phyloP scores from a whole-genome alignment of 306 rosid species.

The Fagus sylvatica region DNA sequence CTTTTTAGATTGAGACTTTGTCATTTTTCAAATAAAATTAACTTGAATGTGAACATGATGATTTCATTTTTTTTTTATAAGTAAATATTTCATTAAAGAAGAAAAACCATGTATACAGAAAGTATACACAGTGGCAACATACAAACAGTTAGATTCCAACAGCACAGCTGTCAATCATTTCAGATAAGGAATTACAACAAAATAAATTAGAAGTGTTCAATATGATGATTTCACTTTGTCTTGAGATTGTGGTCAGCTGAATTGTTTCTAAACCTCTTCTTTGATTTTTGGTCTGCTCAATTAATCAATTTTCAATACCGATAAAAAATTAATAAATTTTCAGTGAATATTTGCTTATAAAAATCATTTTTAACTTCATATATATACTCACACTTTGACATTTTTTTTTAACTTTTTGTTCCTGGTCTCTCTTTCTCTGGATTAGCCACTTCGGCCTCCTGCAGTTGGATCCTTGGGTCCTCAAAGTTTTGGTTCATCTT shows the following conservation, averaged over 20 bases:
- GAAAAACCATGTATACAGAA: too few relatives aligned
- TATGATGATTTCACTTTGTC: not conserved
- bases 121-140: too few relatives aligned
- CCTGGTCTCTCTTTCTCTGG: not conserved
- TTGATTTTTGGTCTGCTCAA: not conserved
- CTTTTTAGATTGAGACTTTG: not conserved
- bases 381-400: not conserved
- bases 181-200: too few relatives aligned
- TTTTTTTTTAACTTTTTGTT: not conserved
- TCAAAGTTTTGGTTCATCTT: constrained; percentile 39
- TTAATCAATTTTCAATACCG: not conserved
- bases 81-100: too few relatives aligned
- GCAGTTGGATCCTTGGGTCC: constrained; percentile 41
- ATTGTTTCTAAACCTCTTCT: not conserved
- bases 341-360: not conserved
- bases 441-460: constrained; percentile 36
- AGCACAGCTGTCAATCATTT: too few relatives aligned
- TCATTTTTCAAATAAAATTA: not conserved
- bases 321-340: not conserved
- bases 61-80: too few relatives aligned
- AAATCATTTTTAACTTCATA: not conserved
- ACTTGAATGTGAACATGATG: not conserved
- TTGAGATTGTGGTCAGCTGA: not conserved
- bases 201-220: too few relatives aligned
- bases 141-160: too few relatives aligned